Base-by-base conservation (phyloP, 169 alveolate species). In the Cryptosporidium parvum region DNA sequence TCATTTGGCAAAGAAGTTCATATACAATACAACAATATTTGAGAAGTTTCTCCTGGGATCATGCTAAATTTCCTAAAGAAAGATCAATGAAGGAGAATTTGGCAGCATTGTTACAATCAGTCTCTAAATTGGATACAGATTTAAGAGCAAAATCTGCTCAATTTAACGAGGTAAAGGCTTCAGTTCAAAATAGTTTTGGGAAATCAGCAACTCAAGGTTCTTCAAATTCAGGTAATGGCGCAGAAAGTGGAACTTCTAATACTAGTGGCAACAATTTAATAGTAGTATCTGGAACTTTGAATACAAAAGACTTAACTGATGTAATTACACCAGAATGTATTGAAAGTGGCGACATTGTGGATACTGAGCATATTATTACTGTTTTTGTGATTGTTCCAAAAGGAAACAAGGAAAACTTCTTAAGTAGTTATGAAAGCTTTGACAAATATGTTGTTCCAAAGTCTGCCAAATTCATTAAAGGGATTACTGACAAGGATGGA, bases 31-130 rank as follows among this genome's bases (percentile, higher is more conserved):
- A 89, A 70, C 94, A 93, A 45, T 96, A 94, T 86, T 86, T 96
- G 56, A 85, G 93, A 67, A 45, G 93, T 1, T 96, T 96, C 92
- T 89, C 91, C 61, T 96, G 98, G 98, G 97, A 96, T 53, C 97
- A 96, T 87, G 96, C 96, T 23, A 93, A 94, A 70, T 96, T 93
- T 86, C 98, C 98, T 5, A 91, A 95, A 70, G 93, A 93, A 70
- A 84, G 95, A 69, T 92, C 98, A 8, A 71, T 93, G 62, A 92
- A 93, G 85, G 97, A 93, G 48, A 91, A 93, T 52, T 75, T 93
- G 62, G 95, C 94, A 72, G 92, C 94, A 45, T 93, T 96, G 85
- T 86, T 94, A 21, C 95, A 95, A 85, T 91, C 93, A 42, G 93
- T 93, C 56, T 87, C 86, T 35, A 96, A 96, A 61, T 89, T 96